Evolutionary conservation across 1,284 basidiomycete species (phyloP), one percentile per base, ranked within the genome.

Genomic region (Pseudozyma thailandica): DNA sequence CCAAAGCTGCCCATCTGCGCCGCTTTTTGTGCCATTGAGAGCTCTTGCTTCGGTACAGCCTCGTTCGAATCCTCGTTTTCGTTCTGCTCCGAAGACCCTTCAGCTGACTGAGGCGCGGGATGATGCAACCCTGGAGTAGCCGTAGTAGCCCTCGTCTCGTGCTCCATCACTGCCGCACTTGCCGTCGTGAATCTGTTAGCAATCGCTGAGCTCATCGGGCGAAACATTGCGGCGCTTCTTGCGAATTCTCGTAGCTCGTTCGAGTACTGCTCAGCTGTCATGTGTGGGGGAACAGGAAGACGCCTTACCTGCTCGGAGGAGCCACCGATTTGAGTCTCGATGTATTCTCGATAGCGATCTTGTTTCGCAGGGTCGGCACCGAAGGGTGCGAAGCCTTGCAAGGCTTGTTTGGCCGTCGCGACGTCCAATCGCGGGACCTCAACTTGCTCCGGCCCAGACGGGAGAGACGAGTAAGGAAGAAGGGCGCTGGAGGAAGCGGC

Each of bases 141-240:
- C 41, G 18, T 91, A 77, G 58, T 89, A 10, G 46, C 56, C 18
- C 27, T 42, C n/a, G 45, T 44, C 85, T 6, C 87, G 86, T 62
- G 61, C 18, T 53, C 65, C 46, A 58, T 53, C 25, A 45, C 47
- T 3, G 39, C 38, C 0, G 91, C 91, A 54, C 88, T 90, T 2
- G 77, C 78, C 13, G 62, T 71, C 2, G 91, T 93, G 83, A 98
- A 98, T 6, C 95, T 88, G 18, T 89, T 90, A 0, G 93, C 92
- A 91, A 98, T 97, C 21, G 92, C 92, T 16, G 90, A 92, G 0
- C 90, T 90, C 80, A 95, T 89, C 0, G 95, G 95, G 73, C 93
- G 92, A 85, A 97, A 98, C 26, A 98, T 89, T 25, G 88, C 85
- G 0, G 95, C 96, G 0, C 91, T 88, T 78, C 93, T 91, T 0